These are phyloP conservation scores for Acidomyces sp. DNA, from an alignment of 495 filamentous ascomycete species.

Conservation along the genomic window DNA sequence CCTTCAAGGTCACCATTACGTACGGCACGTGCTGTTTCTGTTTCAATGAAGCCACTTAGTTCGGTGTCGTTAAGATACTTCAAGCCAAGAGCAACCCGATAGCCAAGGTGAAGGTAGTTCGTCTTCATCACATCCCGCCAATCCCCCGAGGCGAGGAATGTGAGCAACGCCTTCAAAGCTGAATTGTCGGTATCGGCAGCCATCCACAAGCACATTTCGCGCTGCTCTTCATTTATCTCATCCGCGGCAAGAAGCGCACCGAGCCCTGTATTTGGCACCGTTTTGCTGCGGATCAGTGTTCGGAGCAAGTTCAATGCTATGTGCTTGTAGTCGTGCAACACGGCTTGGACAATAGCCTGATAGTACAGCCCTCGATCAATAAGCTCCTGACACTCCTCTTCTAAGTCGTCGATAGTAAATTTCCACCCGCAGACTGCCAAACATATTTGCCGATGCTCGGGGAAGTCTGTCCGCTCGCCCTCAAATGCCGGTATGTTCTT, in stretches of 20 bases:
- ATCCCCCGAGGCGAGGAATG: slow-evolving; percentile 75
- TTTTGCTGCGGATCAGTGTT: slow-evolving; percentile 22
- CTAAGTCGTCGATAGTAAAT: slow-evolving; percentile 46
- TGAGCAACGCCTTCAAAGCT: slow-evolving; percentile 81
- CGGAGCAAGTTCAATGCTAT: slow-evolving; percentile 29
- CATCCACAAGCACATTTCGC: slow-evolving; percentile 42
- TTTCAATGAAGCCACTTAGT: slow-evolving; percentile 57
- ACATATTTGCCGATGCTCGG: slow-evolving; percentile 64
- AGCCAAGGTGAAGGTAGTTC: slow-evolving; percentile 64
- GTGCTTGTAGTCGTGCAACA: slow-evolving; percentile 30
- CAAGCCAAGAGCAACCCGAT: slow-evolving; percentile 76
- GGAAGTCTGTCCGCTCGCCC: slow-evolving; percentile 46
- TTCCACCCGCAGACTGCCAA: slow-evolving; percentile 67
- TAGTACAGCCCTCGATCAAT: slow-evolving; percentile 58
- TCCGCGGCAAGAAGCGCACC: slow-evolving; percentile 42
- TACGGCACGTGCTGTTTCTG: slow-evolving; percentile 49
- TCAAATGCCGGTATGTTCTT: slow-evolving; percentile 37
- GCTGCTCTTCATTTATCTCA: slow-evolving; percentile 34
- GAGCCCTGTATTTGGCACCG: slow-evolving; percentile 31
- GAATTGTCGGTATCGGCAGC: slow-evolving; percentile 60
- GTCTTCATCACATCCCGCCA: slow-evolving; percentile 78
- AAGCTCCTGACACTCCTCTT: slow-evolving; percentile 40
- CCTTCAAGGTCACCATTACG: slow-evolving; percentile 75
- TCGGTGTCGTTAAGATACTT: slow-evolving; percentile 69
- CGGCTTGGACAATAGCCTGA: slow-evolving; percentile 43